A percentile compares a stretch with the other conserved stretches of the same genome.
These are phyloP conservation scores for Trichoderma polysporum DNA, from an alignment of 2,329 filamentous ascomycete genomes.

Conservation along the genomic window DNA sequence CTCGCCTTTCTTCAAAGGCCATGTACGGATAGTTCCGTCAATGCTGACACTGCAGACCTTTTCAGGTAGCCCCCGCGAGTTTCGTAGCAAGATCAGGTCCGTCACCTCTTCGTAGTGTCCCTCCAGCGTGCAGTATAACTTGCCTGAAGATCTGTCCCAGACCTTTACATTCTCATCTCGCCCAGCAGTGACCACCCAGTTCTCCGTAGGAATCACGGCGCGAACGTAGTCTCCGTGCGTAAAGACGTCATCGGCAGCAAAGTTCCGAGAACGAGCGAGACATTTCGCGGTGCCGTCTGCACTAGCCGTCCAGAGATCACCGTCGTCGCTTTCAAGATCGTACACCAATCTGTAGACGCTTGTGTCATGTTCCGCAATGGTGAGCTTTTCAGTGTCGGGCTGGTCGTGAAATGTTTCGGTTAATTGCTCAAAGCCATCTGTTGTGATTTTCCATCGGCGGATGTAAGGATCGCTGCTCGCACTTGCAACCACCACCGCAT, in stretches of 20 bases:
- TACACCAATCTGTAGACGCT: conserved; percentile 82
- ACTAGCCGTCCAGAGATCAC: conserved; percentile 88
- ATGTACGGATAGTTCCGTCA: conserved; percentile 82
- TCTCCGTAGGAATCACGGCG: conserved; percentile 71
- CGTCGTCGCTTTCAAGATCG: conserved; percentile 58
- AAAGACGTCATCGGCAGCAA: conserved; percentile 69
- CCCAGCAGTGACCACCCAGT: conserved; percentile 83
- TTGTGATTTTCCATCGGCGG: conserved; percentile 68
- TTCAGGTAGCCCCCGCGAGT: conserved; percentile 36
- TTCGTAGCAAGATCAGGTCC: conserved; percentile 64
- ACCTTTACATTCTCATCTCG: conserved; percentile 89
- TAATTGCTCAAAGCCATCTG: conserved; percentile 55
- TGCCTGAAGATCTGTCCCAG: conserved; percentile 75
- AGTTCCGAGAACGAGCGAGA: conserved; percentile 66
- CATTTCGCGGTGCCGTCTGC: conserved; percentile 87
- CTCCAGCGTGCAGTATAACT: conserved; percentile 69
- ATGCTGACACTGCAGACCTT: conserved; percentile 80
- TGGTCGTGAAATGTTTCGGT: conserved; percentile 44
- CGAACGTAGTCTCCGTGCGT: conserved; percentile 88
- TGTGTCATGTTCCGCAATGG: conserved; percentile 81
- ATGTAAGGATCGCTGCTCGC: conserved; percentile 80
- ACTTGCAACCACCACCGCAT: conserved; percentile 65
- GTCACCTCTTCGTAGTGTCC: conserved; percentile 96
- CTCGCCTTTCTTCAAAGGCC: conserved; percentile 67
- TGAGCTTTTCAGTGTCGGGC: conserved; percentile 45